phyloP scores from a whole-genome alignment of 352 stramenopile species.

The Elongisporangium undulatum region DNA sequence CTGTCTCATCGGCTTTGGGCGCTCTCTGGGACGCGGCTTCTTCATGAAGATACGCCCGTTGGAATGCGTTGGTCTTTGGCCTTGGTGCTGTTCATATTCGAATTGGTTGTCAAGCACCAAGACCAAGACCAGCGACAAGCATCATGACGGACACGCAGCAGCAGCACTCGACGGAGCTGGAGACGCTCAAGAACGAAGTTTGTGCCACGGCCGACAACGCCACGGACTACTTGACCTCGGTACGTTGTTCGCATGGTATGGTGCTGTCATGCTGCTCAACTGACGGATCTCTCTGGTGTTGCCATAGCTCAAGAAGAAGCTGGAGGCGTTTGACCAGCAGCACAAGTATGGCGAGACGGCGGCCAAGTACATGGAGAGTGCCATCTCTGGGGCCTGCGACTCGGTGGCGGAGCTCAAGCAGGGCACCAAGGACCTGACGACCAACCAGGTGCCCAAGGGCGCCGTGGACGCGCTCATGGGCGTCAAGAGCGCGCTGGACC shows the following conservation, averaged over 20 bases:
- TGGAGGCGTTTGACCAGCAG: constrained; percentile 47
- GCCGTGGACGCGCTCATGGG: constrained; percentile 37
- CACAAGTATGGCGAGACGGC: constrained; percentile 44
- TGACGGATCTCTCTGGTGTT: neutral
- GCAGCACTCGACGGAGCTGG: constrained; percentile 28
- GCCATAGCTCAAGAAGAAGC: constrained; percentile 43
- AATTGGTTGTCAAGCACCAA: neutral
- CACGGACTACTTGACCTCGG: constrained; percentile 42
- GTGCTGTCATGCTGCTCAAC: neutral
- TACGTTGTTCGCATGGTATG: constrained; percentile 4
- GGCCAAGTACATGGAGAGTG: constrained; percentile 34
- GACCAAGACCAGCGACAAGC: constrained; percentile 7
- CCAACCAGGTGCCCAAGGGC: constrained; percentile 31
- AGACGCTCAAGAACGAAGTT: constrained; percentile 47
- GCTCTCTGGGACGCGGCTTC: neutral
- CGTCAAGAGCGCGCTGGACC: constrained; percentile 30
- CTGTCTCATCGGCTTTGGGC: neutral
- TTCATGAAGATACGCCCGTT: neutral
- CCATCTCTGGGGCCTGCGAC: constrained; percentile 20
- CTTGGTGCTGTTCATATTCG: constrained; percentile 4
- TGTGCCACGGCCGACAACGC: constrained; percentile 45
- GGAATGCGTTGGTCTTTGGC: constrained; percentile 22
- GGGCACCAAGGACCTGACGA: neutral
- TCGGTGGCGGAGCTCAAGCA: constrained; percentile 34
- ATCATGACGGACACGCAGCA: constrained; percentile 40